Evolutionary conservation across 768 basidiomycete species (phyloP), one percentile per base, ranked within the genome.

Genomic region (Hypholoma fasciculare): DNA sequence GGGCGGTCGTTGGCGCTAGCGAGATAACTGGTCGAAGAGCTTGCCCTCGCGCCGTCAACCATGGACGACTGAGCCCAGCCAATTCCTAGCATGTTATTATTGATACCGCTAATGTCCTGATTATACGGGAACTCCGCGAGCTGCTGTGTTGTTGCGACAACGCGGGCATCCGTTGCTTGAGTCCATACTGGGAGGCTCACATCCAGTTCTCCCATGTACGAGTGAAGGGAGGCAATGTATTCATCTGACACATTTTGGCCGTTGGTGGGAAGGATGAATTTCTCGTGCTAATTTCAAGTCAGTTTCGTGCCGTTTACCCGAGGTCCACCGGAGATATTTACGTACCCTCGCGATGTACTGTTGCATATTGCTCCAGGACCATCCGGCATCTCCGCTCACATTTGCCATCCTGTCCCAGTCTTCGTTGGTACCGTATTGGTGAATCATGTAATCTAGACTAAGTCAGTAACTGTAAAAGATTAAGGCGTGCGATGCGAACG

Each of bases 351-450:
- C 53, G 42, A 72, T 64, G 58, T 73, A 77, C 34, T 71, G 63
- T n/a, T 66, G 61, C 36, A 79, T 66, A 7, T 65, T 67, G 19
- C 68, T 59, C 78, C 78, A 79, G 5, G 63, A 65, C 76, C 75
- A 78, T 13, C 73, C 72, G 11, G 56, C 13, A 56, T 79, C 76
- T 4, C 70, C 71, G 7, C 73, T 71, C 16, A 74, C 57, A 7
- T 54, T 48, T 2, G 71, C 76, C n/a, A 70, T 71, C 17, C 72
- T 70, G 49, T 78, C 67, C 57, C 65, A 78, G 49, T 79, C 78
- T n/a, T 76, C 76, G 2, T 49, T 61, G 0, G 75, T 63, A 1
- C 76, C 73, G 19, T 71, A 69, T 8, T 72, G 74, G 52, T 73
- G 75, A 14, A 72, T 65, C 67, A 77, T 67, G 38, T 67, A 70